A percentile compares a stretch with the other conserved stretches of the same genome.
phyloP scores from a whole-genome alignment of 148 eudicot species.

The Euryodendron excelsum region DNA sequence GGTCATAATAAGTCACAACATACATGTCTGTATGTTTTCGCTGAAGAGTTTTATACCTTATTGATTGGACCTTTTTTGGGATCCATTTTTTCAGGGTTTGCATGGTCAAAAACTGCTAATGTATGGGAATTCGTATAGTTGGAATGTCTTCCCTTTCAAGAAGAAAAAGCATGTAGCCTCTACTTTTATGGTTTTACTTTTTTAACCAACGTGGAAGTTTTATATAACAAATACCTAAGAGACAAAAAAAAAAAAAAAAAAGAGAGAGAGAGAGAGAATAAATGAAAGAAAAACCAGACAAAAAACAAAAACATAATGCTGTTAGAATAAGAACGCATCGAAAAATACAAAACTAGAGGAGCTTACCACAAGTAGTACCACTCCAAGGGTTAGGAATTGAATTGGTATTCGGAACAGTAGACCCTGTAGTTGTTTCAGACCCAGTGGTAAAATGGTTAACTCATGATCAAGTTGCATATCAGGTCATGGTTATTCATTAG shows the following conservation, averaged over 20 bases:
- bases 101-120: constrained; percentile 1
- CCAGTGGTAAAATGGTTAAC: constrained; percentile 62
- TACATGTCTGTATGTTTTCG: background rate
- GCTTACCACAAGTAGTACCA: constrained; percentile 65
- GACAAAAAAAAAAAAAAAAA: too few species aligned
- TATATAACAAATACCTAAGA: background rate
- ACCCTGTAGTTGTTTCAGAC: constrained; percentile 48
- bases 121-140: background rate
- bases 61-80: background rate
- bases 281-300: background rate
- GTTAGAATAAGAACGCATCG: background rate
- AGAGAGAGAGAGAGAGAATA: background rate
- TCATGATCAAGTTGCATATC: constrained; percentile 81
- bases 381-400: constrained; percentile 96
- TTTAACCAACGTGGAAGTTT: background rate
- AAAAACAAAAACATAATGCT: constrained; percentile 7
- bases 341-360: background rate
- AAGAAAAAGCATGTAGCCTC: background rate
- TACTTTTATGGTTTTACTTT: too few species aligned
- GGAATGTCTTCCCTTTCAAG: background rate
- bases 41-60: background rate
- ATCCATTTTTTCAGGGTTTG: background rate
- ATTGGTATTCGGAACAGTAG: constrained; percentile 64
- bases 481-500: constrained; percentile 90
- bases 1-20: background rate